Percentiles rank a stretch among this genome's conserved stretches.
These are phyloP conservation scores for Microstegium vimineum DNA, from an alignment of 176 grass and related monocot genomes.

Conservation along the genomic window DNA sequence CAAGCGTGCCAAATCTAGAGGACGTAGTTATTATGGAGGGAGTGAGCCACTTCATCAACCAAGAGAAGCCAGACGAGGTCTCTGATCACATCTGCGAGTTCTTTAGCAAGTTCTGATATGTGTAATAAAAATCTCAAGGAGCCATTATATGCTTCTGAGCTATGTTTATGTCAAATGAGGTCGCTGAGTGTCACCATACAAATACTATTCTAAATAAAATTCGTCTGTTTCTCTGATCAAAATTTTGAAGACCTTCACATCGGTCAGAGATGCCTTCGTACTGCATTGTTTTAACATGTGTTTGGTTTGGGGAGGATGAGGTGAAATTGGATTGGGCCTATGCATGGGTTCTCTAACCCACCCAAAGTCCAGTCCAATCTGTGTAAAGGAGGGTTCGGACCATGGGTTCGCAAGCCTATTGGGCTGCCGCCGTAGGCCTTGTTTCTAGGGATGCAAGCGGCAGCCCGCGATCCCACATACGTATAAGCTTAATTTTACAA, in stretches of 20 bases:
- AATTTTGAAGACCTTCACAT: background rate
- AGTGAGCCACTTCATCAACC: constrained; percentile 69
- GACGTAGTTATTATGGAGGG: constrained; percentile 69
- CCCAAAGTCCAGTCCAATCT: too few relatives aligned
- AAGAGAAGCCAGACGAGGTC: constrained; percentile 68
- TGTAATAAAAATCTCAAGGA: background rate
- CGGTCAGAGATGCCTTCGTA: background rate
- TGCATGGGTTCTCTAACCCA: too few relatives aligned
- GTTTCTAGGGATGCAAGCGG: too few relatives aligned
- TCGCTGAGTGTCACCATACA: background rate
- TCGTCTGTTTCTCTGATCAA: background rate
- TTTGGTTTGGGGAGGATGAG: too few relatives aligned
- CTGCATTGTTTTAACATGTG: too few relatives aligned
- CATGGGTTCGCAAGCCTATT: too few relatives aligned
- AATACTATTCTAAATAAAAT: background rate
- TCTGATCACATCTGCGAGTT: constrained; percentile 76
- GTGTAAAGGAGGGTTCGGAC: too few relatives aligned
- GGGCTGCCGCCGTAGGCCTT: too few relatives aligned
- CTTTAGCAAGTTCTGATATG: constrained; percentile 55
- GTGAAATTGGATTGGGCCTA: too few relatives aligned
- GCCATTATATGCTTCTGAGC: background rate
- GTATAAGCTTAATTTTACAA: too few relatives aligned
- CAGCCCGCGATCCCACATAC: too few relatives aligned
- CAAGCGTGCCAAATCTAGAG: constrained; percentile 61
- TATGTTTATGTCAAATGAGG: background rate